phyloP scores from a whole-genome alignment of 176 grass and related monocot species.

The Themeda triandra region DNA sequence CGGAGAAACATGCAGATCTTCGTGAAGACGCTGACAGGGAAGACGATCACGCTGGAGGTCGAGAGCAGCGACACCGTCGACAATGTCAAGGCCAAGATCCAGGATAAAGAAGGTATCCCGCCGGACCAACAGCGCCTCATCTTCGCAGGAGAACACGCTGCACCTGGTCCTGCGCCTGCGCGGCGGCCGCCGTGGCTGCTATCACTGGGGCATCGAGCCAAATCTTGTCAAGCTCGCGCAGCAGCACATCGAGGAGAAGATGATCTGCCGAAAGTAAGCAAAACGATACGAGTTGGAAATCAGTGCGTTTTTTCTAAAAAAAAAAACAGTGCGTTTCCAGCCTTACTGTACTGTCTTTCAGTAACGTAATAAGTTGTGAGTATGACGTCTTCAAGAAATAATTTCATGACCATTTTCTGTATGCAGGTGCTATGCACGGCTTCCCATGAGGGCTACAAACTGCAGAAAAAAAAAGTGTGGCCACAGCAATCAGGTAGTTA shows the following conservation, averaged over 20 bases:
- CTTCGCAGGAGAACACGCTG: slow-evolving; percentile 79
- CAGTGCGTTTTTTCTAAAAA: too few relatives aligned
- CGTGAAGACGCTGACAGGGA: slow-evolving; percentile 81
- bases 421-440: too few relatives aligned
- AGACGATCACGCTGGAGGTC: slow-evolving; percentile 91
- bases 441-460: too few relatives aligned
- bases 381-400: too few relatives aligned
- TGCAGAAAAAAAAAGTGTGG: too few relatives aligned
- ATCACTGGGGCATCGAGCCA: not conserved
- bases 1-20: slow-evolving; percentile 57
- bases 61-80: slow-evolving; percentile 96
- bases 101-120: slow-evolving; percentile 59
- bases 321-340: too few relatives aligned
- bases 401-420: too few relatives aligned
- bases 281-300: too few relatives aligned
- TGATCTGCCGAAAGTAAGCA: not conserved
- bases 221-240: not conserved
- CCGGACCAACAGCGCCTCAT: slow-evolving; percentile 92
- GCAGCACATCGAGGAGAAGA: not conserved
- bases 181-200: too few relatives aligned
- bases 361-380: too few relatives aligned
- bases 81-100: slow-evolving; percentile 91
- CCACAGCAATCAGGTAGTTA: not conserved
- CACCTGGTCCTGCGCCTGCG: slow-evolving; percentile 25
- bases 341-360: too few relatives aligned